Base-by-base conservation (phyloP, 106 monocot species). In the Amphibolis antarctica region DNA sequence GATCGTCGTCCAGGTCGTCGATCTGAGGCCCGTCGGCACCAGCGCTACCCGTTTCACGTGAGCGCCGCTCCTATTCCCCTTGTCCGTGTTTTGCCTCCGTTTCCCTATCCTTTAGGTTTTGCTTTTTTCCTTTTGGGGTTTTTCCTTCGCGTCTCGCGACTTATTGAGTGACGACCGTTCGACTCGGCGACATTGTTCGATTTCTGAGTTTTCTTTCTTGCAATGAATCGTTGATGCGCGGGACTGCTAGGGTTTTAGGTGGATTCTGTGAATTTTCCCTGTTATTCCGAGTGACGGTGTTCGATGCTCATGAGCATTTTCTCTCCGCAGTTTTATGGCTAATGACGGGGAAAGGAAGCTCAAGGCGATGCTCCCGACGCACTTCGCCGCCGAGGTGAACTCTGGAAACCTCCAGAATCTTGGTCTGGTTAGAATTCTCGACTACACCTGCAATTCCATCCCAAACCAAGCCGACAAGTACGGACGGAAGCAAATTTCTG, bases 381-480 rank as follows among this genome's bases (percentile, higher is more conserved):
- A 78, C 50, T 69, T 90, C 65, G 66, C 84, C 28, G 65, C 82
- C 9, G 82, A 86, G 68, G 71, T 96, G 14, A 66, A 86, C 46
- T 80, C 86, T 1, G 94, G 94, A 26, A 90, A 84, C 10, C 82
- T 96, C 54, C 81, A 83, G 70, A 93, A 93, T 42, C 81, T 93
- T 22, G 88, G 88, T 0, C 81, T 93, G 21, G 79, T 93, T 50
- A 80, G 81, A 21, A 75, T 88, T 26, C 67, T 98, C 5, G 85
- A 91, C 67, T 98, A 91, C 69, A 91, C 96, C 25, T 87, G 86
- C 84, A 91, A 98, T 66, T 22, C 80, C 12, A 81, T 98, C 36
- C 84, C 86, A 12, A 86, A 91, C 55, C 82, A 79, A 53, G 30
- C 80, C 31, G 83, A 86, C 21, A 90, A 98, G 96, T 91, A 98